These are phyloP conservation scores for Calonectria pseudoturangicola DNA, from an alignment of 2,329 filamentous ascomycete genomes.

Conservation along the genomic window DNA sequence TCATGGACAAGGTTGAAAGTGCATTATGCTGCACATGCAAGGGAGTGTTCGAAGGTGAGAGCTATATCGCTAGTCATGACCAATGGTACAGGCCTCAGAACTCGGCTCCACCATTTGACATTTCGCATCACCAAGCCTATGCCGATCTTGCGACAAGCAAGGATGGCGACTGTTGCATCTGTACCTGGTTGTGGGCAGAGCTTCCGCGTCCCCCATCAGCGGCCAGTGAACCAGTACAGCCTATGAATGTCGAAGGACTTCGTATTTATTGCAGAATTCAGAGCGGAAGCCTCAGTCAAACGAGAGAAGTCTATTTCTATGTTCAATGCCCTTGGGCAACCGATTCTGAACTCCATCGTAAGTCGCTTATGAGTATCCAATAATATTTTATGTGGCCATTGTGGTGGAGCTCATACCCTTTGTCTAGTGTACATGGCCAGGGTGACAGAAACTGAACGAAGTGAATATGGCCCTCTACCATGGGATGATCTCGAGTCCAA, in stretches of 20 bases:
- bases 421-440: neutral
- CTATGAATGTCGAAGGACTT: neutral
- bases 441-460: neutral
- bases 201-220: neutral
- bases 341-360: neutral
- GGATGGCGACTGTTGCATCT: neutral
- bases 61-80: neutral
- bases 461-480: neutral
- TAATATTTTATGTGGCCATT: neutral
- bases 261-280: neutral
- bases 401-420: neutral
- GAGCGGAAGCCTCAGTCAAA: neutral
- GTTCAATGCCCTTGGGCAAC: neutral
- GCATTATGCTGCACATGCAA: neutral
- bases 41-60: neutral
- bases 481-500: neutral
- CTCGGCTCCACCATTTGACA: neutral
- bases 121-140: neutral
- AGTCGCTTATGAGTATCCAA: neutral
- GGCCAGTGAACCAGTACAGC: neutral
- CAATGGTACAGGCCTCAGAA: neutral
- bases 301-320: neutral
- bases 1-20: neutral
- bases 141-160: neutral
- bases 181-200: neutral